Conservation (phyloP, 768 basidiomycete genomes). For the Crassisporium funariophilum region DNA sequence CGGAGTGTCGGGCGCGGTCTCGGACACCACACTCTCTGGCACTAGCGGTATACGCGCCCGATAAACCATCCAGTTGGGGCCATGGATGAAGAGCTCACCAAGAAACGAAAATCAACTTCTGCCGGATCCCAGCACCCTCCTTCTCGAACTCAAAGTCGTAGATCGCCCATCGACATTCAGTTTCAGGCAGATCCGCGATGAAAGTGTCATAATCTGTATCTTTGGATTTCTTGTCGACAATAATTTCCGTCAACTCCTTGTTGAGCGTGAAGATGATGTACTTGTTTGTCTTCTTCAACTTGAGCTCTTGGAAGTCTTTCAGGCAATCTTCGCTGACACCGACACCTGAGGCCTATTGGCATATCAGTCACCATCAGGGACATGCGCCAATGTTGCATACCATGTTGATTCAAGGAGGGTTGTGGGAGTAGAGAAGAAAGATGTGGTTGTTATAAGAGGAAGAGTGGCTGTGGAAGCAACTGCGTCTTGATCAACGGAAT, state of each 20-base stretch:
- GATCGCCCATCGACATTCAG: constrained; percentile 84
- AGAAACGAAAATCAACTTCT: constrained; percentile 80
- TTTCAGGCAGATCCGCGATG: constrained; percentile 68
- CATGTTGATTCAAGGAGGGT: neutral
- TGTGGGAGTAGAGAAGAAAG: constrained; percentile 18
- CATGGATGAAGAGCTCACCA: constrained; percentile 63
- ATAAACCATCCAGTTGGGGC: constrained; percentile 3
- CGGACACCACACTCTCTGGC: too few relatives aligned
- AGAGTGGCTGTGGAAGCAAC: constrained; percentile 23
- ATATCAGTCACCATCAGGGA: too few relatives aligned
- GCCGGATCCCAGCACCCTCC: constrained; percentile 74
- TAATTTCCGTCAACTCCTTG: constrained; percentile 64
- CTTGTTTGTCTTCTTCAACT: constrained; percentile 74
- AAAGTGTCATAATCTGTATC: constrained; percentile 70
- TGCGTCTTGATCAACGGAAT: constrained; percentile 25
- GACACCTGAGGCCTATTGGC: constrained; percentile 71
- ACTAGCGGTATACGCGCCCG: too few relatives aligned
- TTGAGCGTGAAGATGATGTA: constrained; percentile 84
- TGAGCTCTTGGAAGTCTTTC: constrained; percentile 63
- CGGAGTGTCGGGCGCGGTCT: too few relatives aligned
- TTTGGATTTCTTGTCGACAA: constrained; percentile 68
- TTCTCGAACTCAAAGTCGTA: constrained; percentile 88
- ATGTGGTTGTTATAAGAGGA: constrained; percentile 27
- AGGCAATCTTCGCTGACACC: constrained; percentile 60
- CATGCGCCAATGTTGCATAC: constrained; percentile 2